Base-by-base conservation (phyloP, 148 eudicot genomes). In the Bassia scoparia region DNA sequence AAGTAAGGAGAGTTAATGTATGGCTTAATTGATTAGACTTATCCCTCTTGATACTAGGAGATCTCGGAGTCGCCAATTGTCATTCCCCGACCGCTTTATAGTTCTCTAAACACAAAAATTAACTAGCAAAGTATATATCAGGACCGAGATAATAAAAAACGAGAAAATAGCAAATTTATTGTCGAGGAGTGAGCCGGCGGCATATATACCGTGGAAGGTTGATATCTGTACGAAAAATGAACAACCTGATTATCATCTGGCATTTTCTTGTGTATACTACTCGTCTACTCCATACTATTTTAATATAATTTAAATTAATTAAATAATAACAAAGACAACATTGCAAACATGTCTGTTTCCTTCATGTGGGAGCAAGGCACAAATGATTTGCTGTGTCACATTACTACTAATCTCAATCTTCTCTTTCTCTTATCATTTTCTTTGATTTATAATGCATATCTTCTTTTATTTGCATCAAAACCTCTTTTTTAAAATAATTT, bases 361-460 rank as follows among this genome's bases (percentile, higher is more conserved):
- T 81, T 78, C 76, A 58, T 78, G 79, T 81, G 75, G 79, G 85
- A 80, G 82, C 71, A 82, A 82, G 68, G 82, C 80, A 82, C 76
- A 72, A 63, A 70, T 81, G 76, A 81, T 59, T 78, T 75, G 69
- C 53, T 31, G 18, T 66, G 63, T 80, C 82, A 73, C 78, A 37
- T 31, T 30, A 34, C 68, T 69, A 54, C 68, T 69, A 54, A 54
- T 71, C 74, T 70, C 61, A 20, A n/a, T n/a, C n/a, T n/a, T n/a
- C n/a, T n/a, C n/a, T n/a, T n/a, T n/a, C n/a, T 44, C 2, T 43
- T 29, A 17, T 29, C 46, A 41, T 41, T 8, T 41, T 11, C 46
- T 59, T 20, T 8, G 23, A 2, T 53, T 14, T 8, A 30, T 62
- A 31, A 24, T 27, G n/a, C n/a, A 23, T 44, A 46, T 14, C 14